phyloP scores from a whole-genome alignment of 257 asterid species.

The Verbascum thapsus region DNA sequence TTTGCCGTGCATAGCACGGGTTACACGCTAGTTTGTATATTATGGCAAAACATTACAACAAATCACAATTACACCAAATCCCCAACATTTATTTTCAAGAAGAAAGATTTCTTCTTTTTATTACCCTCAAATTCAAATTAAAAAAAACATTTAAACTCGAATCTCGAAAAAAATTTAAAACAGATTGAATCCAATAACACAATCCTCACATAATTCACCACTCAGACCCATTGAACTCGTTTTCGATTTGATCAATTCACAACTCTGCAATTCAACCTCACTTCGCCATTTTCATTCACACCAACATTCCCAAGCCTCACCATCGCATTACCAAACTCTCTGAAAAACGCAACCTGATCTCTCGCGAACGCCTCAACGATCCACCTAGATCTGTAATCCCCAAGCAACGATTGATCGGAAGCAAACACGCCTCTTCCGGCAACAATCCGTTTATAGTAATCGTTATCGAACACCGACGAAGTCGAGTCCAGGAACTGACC shows the following conservation, averaged over 20 bases:
- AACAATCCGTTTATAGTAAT: slow-evolving; percentile 48
- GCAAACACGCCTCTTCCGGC: slow-evolving; percentile 59
- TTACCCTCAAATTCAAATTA: too few relatives aligned
- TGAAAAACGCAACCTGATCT: slow-evolving; percentile 51
- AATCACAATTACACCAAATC: too few relatives aligned
- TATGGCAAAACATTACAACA: too few relatives aligned
- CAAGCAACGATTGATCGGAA: slow-evolving; percentile 61
- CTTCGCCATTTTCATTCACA: slow-evolving; percentile 55
- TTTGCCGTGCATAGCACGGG: too few relatives aligned
- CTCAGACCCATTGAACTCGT: too few relatives aligned
- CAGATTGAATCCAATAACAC: too few relatives aligned
- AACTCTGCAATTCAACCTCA: slow-evolving; percentile 60
- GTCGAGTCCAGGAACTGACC: slow-evolving; percentile 71
- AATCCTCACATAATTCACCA: too few relatives aligned
- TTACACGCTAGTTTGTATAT: too few relatives aligned
- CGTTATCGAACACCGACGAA: slow-evolving; percentile 57
- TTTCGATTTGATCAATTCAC: slow-evolving; percentile 40
- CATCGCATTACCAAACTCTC: slow-evolving; percentile 63
- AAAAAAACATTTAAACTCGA: too few relatives aligned
- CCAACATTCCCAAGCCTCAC: slow-evolving; percentile 67
- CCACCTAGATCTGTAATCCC: slow-evolving; percentile 56
- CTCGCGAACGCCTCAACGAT: slow-evolving; percentile 60
- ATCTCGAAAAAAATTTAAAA: too few relatives aligned
- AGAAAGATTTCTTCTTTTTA: too few relatives aligned
- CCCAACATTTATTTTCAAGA: too few relatives aligned